Base-by-base conservation (phyloP, 1,284 basidiomycete genomes). In the Fomitopsis pinicola region DNA sequence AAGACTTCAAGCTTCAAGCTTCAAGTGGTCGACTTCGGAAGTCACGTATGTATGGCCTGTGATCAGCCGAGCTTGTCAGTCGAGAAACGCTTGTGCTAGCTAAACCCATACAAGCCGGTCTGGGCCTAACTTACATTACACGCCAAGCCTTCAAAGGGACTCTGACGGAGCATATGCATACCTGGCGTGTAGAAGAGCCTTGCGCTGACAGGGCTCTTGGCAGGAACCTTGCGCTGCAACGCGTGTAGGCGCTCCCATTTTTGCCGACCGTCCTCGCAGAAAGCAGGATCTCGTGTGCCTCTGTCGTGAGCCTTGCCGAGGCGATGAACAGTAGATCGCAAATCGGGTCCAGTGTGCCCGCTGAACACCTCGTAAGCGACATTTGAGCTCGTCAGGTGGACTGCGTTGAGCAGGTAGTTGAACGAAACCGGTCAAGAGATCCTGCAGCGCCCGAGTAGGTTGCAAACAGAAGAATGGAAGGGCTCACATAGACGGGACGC, bases 311-410 rank as follows among this genome's bases (percentile, higher is more conserved):
- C 52, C 38, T 44, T 58, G 22, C 64, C 63, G 2, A 57, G 64
- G 57, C 64, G 66, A 58, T 63, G 63, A 40, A 62, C 22, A 22
- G 22, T 60, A 38, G 61, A 40, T 30, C 30, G 19, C 14, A 22
- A 64, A 19, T 35, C 53, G 3, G 22, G 53, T 4, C 67, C 69
- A 4, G 66, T 63, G 5, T 71, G 68, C 0, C 71, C 71, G 55
- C 71, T 67, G 19, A 71, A 46, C 26, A 73, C 60, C 63, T 73
- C 68, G 57, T 71, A 73, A 3, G 67, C 70, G 7, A 72, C 63
- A 19, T 67, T 52, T 50, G 68, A 66, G 35, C 55, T 63, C 5
- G 63, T 55, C 14, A 69, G 58, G 59, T 66, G 59, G 0, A 69
- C 62, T n/a, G 68, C 68, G 59, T 69, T 70, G 5, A 55, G 19